Evolutionary conservation across 257 asterid species (phyloP).

Genomic region (Solanum microdontum): DNA sequence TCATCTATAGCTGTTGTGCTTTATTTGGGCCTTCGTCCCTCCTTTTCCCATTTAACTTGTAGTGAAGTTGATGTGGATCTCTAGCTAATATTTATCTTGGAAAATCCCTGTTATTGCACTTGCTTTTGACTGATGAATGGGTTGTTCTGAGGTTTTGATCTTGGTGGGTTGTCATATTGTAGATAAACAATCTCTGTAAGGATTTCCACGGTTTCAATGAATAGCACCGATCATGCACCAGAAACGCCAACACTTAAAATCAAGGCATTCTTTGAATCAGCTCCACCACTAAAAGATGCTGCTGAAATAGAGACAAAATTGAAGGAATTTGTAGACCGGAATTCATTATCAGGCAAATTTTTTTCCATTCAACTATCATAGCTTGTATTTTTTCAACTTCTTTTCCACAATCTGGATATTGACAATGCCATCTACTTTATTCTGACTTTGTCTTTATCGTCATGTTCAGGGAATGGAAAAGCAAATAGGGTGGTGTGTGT

Average conservation of each 20-base stretch:
- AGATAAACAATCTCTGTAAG: background rate
- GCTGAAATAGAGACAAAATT: slow-evolving; percentile 36
- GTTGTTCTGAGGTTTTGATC: background rate
- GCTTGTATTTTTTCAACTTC: background rate
- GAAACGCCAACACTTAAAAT: slow-evolving; percentile 37
- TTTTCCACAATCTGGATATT: background rate
- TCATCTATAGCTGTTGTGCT: background rate
- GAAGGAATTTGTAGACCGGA: slow-evolving; percentile 34
- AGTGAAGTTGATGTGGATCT: background rate
- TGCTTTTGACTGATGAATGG: background rate
- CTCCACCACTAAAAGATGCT: slow-evolving; percentile 69
- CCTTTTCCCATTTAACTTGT: background rate
- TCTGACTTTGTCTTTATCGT: background rate
- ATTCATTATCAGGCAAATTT: slow-evolving; percentile 35
- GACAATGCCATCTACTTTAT: background rate
- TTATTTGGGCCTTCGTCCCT: background rate
- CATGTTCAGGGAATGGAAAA: slow-evolving; percentile 30
- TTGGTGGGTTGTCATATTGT: background rate
- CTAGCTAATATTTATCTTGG: background rate
- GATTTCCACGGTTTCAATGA: slow-evolving; percentile 23
- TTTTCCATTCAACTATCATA: background rate
- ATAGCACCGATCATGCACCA: slow-evolving; percentile 9
- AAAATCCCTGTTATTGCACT: background rate
- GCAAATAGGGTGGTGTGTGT: slow-evolving; percentile 61
- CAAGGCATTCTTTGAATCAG: slow-evolving; percentile 66